phyloP scores from a whole-genome alignment of 352 stramenopile genomes.

The Pythium aquatile region DNA sequence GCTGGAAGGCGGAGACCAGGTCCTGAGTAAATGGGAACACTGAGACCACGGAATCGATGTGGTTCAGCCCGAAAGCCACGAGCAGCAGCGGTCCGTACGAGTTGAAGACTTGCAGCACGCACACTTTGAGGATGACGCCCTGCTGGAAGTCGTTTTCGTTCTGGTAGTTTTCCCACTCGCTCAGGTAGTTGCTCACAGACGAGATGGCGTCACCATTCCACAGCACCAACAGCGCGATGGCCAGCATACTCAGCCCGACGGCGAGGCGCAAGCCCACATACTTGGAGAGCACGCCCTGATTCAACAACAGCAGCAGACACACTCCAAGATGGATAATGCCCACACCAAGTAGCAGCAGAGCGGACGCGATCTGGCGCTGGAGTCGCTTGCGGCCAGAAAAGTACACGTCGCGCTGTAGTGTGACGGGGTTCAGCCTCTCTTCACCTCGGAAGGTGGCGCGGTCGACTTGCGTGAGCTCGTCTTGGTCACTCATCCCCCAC shows the following conservation, averaged over 20 bases:
- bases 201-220: slow-evolving; percentile 27
- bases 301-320: slow-evolving; percentile 16
- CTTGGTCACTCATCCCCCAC: slow-evolving; percentile 40
- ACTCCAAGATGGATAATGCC: slow-evolving; percentile 11
- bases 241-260: slow-evolving; percentile 7
- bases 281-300: background rate
- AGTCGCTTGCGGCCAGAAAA: slow-evolving; percentile 23
- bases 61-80: slow-evolving; percentile 19
- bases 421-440: slow-evolving; percentile 29
- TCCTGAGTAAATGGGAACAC: background rate
- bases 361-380: slow-evolving; percentile 15
- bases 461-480: slow-evolving; percentile 18
- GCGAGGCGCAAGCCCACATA: slow-evolving; percentile 19
- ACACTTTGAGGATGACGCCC: slow-evolving; percentile 32
- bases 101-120: slow-evolving; percentile 27
- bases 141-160: slow-evolving; percentile 29
- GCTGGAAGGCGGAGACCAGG: slow-evolving; percentile 1
- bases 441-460: slow-evolving; percentile 33
- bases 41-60: background rate
- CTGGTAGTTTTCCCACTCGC: slow-evolving; percentile 34
- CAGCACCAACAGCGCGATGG: slow-evolving; percentile 17
- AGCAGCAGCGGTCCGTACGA: slow-evolving; percentile 27
- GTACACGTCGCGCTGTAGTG: slow-evolving; percentile 27
- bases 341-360: slow-evolving; percentile 2
- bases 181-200: slow-evolving; percentile 23